Percentiles rank a stretch among this genome's conserved stretches.
Conservation (phyloP, 2,329 filamentous ascomycete genomes). For the Botrytis pseudocinerea region DNA sequence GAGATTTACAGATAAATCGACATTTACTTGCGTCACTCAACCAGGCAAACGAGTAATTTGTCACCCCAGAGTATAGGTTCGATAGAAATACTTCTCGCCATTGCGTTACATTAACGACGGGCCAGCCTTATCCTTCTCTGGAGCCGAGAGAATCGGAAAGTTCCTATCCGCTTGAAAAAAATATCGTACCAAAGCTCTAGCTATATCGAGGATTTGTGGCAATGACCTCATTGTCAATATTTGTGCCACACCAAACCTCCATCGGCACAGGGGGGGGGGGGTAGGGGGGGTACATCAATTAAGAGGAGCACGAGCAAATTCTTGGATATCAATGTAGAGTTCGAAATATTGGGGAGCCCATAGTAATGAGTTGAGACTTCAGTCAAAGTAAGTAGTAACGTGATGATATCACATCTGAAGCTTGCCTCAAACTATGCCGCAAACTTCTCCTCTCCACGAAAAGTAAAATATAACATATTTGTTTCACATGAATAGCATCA, state of each 20-base stretch:
- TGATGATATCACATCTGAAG: neutral
- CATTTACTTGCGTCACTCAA: neutral
- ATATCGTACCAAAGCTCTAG: neutral
- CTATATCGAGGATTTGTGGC: neutral
- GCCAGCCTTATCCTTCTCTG: slow-evolving; percentile 9
- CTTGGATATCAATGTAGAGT: neutral
- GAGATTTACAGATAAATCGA: neutral
- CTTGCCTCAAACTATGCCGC: neutral
- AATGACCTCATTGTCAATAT: neutral
- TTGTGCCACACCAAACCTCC: neutral
- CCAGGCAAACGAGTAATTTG: neutral
- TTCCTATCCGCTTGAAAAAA: neutral
- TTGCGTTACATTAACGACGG: neutral
- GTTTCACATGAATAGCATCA: neutral
- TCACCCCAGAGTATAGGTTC: neutral
- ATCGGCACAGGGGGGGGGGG: neutral
- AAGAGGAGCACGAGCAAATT: neutral
- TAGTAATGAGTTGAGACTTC: too few species aligned
- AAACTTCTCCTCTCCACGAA: neutral
- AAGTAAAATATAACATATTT: neutral
- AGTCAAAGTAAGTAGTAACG: neutral
- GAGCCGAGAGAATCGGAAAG: neutral
- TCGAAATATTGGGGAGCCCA: neutral
- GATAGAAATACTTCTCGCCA: neutral
- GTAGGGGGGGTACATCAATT: neutral